Percentiles rank a stretch among this genome's conserved stretches.
These are phyloP conservation scores for Ustilago bromivora DNA, from an alignment of 1,284 basidiomycete genomes.

Conservation along the genomic window DNA sequence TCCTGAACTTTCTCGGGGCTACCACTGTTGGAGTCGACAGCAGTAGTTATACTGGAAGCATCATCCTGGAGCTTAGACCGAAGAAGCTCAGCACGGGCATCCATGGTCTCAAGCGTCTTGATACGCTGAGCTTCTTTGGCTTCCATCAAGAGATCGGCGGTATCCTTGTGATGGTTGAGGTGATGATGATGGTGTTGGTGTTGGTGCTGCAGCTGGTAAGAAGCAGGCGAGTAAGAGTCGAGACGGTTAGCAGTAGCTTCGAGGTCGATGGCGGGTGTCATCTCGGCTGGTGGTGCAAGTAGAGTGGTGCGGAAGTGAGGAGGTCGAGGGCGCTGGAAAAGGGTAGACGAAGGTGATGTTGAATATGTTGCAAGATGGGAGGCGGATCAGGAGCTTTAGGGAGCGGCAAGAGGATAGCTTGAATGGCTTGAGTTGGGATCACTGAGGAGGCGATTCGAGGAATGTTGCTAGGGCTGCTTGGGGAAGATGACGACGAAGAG, in stretches of 20 bases:
- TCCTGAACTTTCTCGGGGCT: constrained; percentile 35
- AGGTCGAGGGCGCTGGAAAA: constrained; percentile 36
- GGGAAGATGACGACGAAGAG: constrained; percentile 10
- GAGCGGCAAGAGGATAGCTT: constrained; percentile 45
- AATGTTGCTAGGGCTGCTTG: constrained; percentile 2
- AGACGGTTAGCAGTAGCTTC: constrained; percentile 50
- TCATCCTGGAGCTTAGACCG: constrained; percentile 37
- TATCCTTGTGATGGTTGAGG: constrained; percentile 42
- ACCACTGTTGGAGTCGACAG: constrained; percentile 43
- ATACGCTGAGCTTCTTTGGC: constrained; percentile 50
- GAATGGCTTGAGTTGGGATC: constrained; percentile 24
- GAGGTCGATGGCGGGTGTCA: constrained; percentile 54
- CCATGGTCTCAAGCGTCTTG: constrained; percentile 49
- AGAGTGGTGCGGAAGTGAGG: constrained; percentile 49
- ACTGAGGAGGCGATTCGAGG: constrained; percentile 13
- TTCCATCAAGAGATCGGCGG: constrained; percentile 49
- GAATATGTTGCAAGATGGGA: constrained; percentile 29
- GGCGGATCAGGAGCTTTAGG: constrained; percentile 56
- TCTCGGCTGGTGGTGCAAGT: constrained; percentile 54
- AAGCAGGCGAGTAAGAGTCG: constrained; percentile 36
- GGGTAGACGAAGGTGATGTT: constrained; percentile 29
- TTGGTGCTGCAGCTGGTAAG: constrained; percentile 27
- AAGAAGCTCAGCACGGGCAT: constrained; percentile 43
- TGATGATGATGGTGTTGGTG: constrained; percentile 25
- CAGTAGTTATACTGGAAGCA: constrained; percentile 39